Percentiles rank a stretch among this genome's conserved stretches.
These are phyloP conservation scores for Arthrinium phaeospermum DNA, from an alignment of 2,329 filamentous ascomycete genomes.

Conservation along the genomic window DNA sequence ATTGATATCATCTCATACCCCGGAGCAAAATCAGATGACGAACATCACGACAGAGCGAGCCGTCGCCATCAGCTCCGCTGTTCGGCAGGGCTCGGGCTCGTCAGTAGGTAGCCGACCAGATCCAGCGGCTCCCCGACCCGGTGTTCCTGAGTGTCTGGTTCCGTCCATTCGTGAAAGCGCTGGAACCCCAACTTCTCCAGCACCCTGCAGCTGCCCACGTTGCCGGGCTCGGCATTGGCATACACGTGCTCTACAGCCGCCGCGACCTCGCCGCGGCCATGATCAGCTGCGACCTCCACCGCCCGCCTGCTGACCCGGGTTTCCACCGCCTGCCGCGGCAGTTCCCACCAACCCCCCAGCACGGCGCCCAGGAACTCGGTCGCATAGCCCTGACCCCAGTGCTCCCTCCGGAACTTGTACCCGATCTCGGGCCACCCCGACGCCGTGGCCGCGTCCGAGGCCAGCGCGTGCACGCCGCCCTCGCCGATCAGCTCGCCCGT, in stretches of 20 bases:
- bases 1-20: neutral
- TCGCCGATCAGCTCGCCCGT: constrained; percentile 53
- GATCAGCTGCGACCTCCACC: neutral
- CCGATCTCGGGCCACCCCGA: constrained; percentile 24
- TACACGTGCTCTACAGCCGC: constrained; percentile 28
- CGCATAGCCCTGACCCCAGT: constrained; percentile 22
- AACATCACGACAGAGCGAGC: neutral
- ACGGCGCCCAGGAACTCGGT: constrained; percentile 20
- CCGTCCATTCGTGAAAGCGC: constrained; percentile 33
- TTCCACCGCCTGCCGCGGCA: constrained; percentile 5
- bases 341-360: constrained; percentile 19
- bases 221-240: constrained; percentile 31
- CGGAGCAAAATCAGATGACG: neutral
- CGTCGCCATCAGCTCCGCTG: neutral
- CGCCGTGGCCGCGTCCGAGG: neutral
- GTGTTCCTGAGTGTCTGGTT: constrained; percentile 33
- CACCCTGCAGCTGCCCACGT: constrained; percentile 32
- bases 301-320: neutral
- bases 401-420: constrained; percentile 23
- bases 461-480: constrained; percentile 26
- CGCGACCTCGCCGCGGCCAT: neutral
- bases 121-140: constrained; percentile 31
- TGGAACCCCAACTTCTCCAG: constrained; percentile 36
- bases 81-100: neutral
- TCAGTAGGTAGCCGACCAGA: constrained; percentile 22